These are phyloP conservation scores for Trichoderma breve DNA, from an alignment of 2,329 filamentous ascomycete genomes.

Conservation along the genomic window DNA sequence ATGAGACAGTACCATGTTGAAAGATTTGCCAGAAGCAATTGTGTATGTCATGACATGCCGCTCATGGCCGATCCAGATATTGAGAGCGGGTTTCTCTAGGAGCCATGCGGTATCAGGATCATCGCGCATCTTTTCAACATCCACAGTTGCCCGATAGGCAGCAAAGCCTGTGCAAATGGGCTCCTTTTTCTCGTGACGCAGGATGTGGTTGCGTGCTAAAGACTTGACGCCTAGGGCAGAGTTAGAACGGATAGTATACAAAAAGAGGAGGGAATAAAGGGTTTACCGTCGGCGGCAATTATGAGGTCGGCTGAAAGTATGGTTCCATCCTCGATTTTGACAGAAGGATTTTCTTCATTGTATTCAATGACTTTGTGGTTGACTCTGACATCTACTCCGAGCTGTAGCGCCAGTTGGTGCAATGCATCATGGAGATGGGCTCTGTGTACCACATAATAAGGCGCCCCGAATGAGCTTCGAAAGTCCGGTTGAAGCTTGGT, in stretches of 20 bases:
- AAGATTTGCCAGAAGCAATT: conserved; percentile 41
- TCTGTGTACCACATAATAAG: conserved; percentile 38
- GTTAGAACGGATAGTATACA: neutral
- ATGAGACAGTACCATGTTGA: conserved; percentile 48
- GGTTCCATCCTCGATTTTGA: conserved; percentile 27
- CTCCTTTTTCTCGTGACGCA: neutral
- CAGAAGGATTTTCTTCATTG: conserved; percentile 24
- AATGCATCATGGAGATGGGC: conserved; percentile 37
- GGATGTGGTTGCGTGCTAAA: conserved; percentile 19
- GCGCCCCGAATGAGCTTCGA: conserved; percentile 30
- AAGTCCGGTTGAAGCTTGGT: conserved; percentile 32
- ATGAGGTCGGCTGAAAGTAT: conserved; percentile 32
- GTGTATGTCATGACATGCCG: conserved; percentile 47
- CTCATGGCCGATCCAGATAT: conserved; percentile 42
- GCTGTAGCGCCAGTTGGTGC: conserved; percentile 26
- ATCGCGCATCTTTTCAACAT: conserved; percentile 36
- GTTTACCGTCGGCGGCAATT: conserved; percentile 37
- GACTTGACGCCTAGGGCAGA: neutral
- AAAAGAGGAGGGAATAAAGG: neutral
- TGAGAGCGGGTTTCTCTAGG: conserved; percentile 38
- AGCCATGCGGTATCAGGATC: conserved; percentile 40
- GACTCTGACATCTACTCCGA: conserved; percentile 30
- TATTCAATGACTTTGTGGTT: conserved; percentile 29
- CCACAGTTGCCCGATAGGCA: conserved; percentile 42
- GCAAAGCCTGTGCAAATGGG: conserved; percentile 37